These are phyloP conservation scores for Penicillium sp. DNA, from an alignment of 2,329 filamentous ascomycete genomes.

Conservation along the genomic window DNA sequence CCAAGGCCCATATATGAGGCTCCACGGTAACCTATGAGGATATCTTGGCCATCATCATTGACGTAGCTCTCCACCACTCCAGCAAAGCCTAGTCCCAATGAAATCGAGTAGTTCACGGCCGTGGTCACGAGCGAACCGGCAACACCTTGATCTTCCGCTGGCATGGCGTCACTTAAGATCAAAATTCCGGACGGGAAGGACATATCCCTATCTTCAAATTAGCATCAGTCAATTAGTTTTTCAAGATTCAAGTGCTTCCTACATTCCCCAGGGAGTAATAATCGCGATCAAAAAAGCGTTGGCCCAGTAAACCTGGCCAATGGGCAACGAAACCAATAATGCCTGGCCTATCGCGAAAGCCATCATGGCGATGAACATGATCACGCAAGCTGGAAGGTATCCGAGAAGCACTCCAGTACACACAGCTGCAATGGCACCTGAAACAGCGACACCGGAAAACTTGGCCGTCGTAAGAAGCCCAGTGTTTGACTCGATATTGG, in stretches of 20 bases:
- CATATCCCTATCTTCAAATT: constrained; percentile 58
- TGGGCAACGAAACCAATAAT: constrained; percentile 41
- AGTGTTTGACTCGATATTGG: constrained; percentile 35
- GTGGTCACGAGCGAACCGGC: constrained; percentile 62
- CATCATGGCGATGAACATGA: constrained; percentile 39
- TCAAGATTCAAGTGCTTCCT: constrained; percentile 9
- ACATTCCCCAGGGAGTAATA: constrained; percentile 33
- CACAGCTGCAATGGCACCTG: constrained; percentile 34
- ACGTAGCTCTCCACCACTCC: constrained; percentile 61
- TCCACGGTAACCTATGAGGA: constrained; percentile 41
- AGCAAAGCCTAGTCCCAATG: constrained; percentile 65
- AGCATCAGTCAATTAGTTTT: background rate
- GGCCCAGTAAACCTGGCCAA: constrained; percentile 46
- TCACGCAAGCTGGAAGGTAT: constrained; percentile 28
- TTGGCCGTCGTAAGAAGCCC: constrained; percentile 33
- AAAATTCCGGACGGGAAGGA: constrained; percentile 63
- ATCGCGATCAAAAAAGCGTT: constrained; percentile 32
- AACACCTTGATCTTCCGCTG: constrained; percentile 51
- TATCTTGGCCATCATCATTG: constrained; percentile 36
- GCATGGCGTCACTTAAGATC: constrained; percentile 58
- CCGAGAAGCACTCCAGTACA: constrained; percentile 36
- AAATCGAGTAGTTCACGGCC: constrained; percentile 68
- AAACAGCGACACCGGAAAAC: constrained; percentile 26
- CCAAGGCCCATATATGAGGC: constrained; percentile 44
- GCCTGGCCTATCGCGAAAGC: constrained; percentile 37